These are phyloP conservation scores for Bondarzewia mesenterica DNA, from an alignment of 1,284 basidiomycete genomes.

Conservation along the genomic window DNA sequence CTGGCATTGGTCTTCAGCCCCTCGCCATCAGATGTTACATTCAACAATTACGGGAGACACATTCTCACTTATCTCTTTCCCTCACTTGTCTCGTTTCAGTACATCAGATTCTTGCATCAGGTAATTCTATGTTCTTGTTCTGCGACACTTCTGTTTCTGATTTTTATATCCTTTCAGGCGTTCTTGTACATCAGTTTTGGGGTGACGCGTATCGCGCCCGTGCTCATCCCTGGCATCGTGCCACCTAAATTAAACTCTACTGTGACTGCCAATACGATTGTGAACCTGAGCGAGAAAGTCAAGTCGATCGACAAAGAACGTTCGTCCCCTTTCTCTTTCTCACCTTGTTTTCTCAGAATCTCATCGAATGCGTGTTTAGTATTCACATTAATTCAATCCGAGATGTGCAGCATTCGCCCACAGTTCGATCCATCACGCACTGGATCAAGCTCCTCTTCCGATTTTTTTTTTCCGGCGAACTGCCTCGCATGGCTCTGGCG, in stretches of 20 bases:
- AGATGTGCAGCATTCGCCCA: neutral
- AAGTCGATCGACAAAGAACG: slow-evolving; percentile 39
- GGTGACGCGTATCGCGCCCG: slow-evolving; percentile 57
- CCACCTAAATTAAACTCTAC: neutral
- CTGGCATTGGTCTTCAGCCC: slow-evolving; percentile 55
- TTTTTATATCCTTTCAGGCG: slow-evolving; percentile 25
- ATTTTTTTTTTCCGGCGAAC: neutral
- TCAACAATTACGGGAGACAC: slow-evolving; percentile 14
- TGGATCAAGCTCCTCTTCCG: neutral
- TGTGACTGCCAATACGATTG: slow-evolving; percentile 16
- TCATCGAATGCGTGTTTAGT: neutral
- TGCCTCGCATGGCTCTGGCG: slow-evolving; percentile 13
- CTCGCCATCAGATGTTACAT: slow-evolving; percentile 28
- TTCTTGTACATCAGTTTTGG: slow-evolving; percentile 69
- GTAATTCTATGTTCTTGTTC: neutral
- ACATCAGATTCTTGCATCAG: slow-evolving; percentile 65
- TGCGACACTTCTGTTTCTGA: neutral
- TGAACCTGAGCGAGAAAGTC: slow-evolving; percentile 24
- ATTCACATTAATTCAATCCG: slow-evolving; percentile 1
- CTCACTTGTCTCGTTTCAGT: slow-evolving; percentile 59
- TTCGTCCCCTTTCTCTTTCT: neutral
- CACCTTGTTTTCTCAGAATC: neutral
- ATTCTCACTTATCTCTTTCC: slow-evolving; percentile 52
- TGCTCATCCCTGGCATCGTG: slow-evolving; percentile 38
- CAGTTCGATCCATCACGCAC: neutral